Base-by-base conservation (phyloP, 805 yeast genomes). In the Candida hispaniensis region DNA sequence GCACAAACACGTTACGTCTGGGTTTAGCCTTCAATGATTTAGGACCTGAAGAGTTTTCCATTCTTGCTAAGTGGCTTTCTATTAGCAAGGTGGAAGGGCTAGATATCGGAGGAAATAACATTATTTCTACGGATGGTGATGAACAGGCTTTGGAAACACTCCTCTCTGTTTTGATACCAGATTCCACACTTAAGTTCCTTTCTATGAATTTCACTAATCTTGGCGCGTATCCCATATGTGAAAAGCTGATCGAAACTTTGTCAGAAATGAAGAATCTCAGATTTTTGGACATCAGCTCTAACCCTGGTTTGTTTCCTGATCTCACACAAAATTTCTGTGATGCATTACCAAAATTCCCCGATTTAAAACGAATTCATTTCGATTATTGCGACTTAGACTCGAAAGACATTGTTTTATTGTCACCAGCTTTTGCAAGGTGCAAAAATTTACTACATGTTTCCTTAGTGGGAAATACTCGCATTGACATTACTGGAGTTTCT, bases 41-140 rank as follows among this genome's bases (percentile, higher is more conserved):
- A 11, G 57, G 67, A 0, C 58, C 63, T 3, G 67, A 67, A n/a
- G 88, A 82, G 40, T 53, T 77, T 19, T 62, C 63, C 41, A 55
- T 69, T 14, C 41, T 81, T 14, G 64, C 71, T 5, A 56, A 69
- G 29, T 82, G 88, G 85, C 53, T 79, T 38, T 48, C 59, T 33
- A n/a, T 27, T 7, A 28, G 29, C 9, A 53, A 46, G 13, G 66
- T 75, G 4, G 51, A 73, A 44, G 95, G 95, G 3, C 55, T 86
- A 5, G 95, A 85, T 60, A 48, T 86, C 13, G 93, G 93, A 3
- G 86, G 77, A 49, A 86, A 86, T 51, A 86, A 81, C 51, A 56
- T 54, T 39, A 32, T 22, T 11, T 18, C 5, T 7, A 15, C 3
- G 6, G 34, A 20, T 11, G 34, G 18, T 12, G 30, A 3, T 4